Evolutionary conservation across 2,329 filamentous ascomycete species (phyloP).

Genomic region (Fusarium virguliforme): DNA sequence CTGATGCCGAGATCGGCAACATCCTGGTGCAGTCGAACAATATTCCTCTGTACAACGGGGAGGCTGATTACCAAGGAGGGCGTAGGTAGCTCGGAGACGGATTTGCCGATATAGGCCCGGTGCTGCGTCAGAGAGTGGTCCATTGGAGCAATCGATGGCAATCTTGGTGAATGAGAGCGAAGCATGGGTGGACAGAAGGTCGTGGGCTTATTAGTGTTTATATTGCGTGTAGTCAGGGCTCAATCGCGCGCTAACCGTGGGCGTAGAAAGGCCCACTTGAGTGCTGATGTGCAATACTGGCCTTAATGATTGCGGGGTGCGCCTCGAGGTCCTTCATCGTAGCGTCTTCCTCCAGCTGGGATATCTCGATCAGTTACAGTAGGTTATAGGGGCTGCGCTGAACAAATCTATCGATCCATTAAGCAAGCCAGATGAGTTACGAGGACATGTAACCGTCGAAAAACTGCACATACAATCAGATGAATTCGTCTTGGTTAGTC

Average conservation of each 20-base stretch:
- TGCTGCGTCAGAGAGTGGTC: conserved; percentile 52
- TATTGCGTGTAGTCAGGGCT: too few relatives aligned
- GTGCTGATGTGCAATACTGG: too few relatives aligned
- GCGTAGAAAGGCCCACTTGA: too few relatives aligned
- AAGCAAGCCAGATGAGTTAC: not conserved
- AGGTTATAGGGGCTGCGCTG: too few relatives aligned
- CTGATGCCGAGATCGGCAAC: conserved; percentile 57
- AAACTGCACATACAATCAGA: not conserved
- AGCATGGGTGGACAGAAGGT: too few relatives aligned
- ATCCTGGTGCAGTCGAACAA: conserved; percentile 56
- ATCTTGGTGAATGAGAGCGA: not conserved
- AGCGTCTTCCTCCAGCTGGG: too few relatives aligned
- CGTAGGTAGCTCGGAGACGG: conserved; percentile 56
- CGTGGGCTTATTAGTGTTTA: too few relatives aligned
- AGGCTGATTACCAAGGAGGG: conserved; percentile 59
- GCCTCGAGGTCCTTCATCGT: too few relatives aligned
- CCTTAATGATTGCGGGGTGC: too few relatives aligned
- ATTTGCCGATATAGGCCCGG: conserved; percentile 56
- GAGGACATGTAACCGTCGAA: too few relatives aligned
- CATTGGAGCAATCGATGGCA: conserved; percentile 32
- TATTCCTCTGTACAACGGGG: conserved; percentile 58
- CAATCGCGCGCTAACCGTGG: too few relatives aligned
- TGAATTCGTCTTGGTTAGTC: not conserved
- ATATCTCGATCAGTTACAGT: too few relatives aligned
- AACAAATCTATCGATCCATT: not conserved